phyloP scores from a whole-genome alignment of 2,329 filamentous ascomycete species.

The Helotiales sp. region DNA sequence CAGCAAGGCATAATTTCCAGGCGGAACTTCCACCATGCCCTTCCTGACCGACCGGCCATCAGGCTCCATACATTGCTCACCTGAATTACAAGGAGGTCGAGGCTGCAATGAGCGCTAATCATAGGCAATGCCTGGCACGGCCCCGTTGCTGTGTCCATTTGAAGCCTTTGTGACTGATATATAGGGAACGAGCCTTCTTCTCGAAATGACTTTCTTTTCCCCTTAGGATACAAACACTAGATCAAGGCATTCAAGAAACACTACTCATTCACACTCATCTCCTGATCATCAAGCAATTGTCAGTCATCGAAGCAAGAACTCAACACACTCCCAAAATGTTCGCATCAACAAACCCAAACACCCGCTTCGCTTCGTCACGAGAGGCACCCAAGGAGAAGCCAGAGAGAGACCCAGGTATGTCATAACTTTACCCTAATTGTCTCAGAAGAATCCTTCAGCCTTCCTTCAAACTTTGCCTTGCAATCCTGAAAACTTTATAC shows the following conservation, averaged over 20 bases:
- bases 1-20: constrained; percentile 2
- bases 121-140: constrained; percentile 10
- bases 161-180: constrained; percentile 12
- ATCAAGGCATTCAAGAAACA: not conserved
- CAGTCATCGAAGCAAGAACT: not conserved
- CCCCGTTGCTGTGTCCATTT: constrained; percentile 4
- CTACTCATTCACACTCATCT: not conserved
- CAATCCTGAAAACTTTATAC: not conserved
- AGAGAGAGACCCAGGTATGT: constrained; percentile 15
- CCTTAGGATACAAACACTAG: not conserved
- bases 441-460: not conserved
- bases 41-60: constrained; percentile 5
- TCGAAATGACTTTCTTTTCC: not conserved
- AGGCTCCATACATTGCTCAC: constrained; percentile 10
- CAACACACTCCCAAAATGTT: constrained; percentile 8
- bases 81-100: constrained; percentile 7
- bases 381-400: not conserved
- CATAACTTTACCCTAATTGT: not conserved
- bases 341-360: constrained; percentile 3
- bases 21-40: constrained; percentile 10
- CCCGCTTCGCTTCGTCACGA: constrained; percentile 6
- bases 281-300: not conserved
- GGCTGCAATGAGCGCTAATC: constrained; percentile 10
- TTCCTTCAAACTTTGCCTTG: not conserved
- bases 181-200: not conserved